Evolutionary conservation across 495 filamentous ascomycete genomes (phyloP).

Genomic region (Podospora anserina): DNA sequence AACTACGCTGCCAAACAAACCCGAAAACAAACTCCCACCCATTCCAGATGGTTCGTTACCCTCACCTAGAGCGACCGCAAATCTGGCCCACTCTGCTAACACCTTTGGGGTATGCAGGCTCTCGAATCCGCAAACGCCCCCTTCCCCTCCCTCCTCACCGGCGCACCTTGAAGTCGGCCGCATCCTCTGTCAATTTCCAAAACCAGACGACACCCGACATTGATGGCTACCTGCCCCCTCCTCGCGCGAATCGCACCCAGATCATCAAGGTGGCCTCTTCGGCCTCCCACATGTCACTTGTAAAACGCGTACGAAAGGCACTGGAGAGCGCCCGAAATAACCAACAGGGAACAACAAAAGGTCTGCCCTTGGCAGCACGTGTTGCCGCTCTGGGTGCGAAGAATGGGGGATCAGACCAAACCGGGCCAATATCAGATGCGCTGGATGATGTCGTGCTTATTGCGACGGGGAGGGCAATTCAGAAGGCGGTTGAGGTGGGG

Average conservation of each 20-base stretch:
- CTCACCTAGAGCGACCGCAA: too few species aligned
- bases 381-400: constrained; percentile 39
- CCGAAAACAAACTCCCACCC: constrained; percentile 41
- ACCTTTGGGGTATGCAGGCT: constrained; percentile 15
- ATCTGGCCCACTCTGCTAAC: too few species aligned
- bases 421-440: constrained; percentile 18
- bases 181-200: constrained; percentile 1
- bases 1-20: constrained; percentile 24
- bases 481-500: constrained; percentile 62
- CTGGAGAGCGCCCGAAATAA: constrained; percentile 64
- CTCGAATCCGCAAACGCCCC: constrained; percentile 30
- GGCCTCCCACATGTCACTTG: constrained; percentile 75
- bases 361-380: constrained; percentile 41
- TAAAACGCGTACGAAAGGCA: constrained; percentile 74
- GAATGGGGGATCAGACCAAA: background rate
- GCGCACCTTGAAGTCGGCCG: constrained; percentile 8
- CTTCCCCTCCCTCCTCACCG: constrained; percentile 20
- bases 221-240: constrained; percentile 61
- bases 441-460: constrained; percentile 64
- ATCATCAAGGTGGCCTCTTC: constrained; percentile 73
- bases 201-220: constrained; percentile 61
- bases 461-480: constrained; percentile 76
- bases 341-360: constrained; percentile 24
- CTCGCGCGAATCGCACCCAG: constrained; percentile 47
- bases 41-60: constrained; percentile 45